A percentile compares a stretch with the other conserved stretches of the same genome.
phyloP scores from a whole-genome alignment of 208 protist species.

The Porcisia hertigi region DNA sequence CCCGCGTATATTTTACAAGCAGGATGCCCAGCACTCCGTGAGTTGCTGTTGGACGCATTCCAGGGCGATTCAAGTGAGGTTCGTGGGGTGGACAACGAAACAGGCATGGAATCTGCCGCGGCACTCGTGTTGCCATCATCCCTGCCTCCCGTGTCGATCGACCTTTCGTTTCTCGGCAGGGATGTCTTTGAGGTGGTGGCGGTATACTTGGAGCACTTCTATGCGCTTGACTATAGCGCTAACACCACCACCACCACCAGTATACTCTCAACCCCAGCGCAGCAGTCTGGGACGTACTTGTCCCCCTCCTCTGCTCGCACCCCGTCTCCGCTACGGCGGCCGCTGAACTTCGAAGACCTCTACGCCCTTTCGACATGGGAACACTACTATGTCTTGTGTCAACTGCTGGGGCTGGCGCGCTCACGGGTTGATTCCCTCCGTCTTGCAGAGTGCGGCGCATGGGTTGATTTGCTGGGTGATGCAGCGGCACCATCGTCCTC shows the following conservation, averaged over 20 bases:
- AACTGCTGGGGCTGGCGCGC: conserved; percentile 35
- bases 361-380: conserved; percentile 67
- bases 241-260: neutral
- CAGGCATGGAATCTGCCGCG: neutral
- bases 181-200: conserved; percentile 55
- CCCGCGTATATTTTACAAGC: conserved; percentile 43
- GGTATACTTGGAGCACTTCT: conserved; percentile 78
- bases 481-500: neutral
- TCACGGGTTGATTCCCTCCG: conserved; percentile 10
- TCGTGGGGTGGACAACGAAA: neutral
- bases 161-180: conserved; percentile 39
- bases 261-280: neutral
- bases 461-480: conserved; percentile 47
- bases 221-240: conserved; percentile 18
- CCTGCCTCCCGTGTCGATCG: conserved; percentile 19
- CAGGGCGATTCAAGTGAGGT: neutral
- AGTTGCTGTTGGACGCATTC: conserved; percentile 37
- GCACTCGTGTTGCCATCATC: neutral
- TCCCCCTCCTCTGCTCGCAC: neutral
- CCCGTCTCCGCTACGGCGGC: conserved; percentile 33
- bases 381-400: conserved; percentile 50
- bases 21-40: conserved; percentile 39
- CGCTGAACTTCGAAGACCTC: conserved; percentile 46
- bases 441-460: conserved; percentile 32
- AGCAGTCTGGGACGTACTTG: neutral